Conservation (phyloP, 1,139 yeast species). For the Diutina siamensis region DNA sequence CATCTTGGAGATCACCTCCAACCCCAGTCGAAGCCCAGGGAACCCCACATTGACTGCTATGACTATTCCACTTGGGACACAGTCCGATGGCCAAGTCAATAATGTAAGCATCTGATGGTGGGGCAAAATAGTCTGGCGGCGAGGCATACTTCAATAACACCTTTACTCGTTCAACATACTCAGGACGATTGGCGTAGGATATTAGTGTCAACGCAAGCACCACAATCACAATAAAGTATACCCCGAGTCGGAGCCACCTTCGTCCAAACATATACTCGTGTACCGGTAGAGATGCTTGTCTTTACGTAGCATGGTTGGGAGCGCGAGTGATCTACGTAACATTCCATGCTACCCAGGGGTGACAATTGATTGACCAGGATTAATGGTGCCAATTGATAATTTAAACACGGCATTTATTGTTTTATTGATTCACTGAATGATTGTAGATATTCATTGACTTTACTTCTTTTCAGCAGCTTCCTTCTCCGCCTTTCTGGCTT, state of each 20-base stretch:
- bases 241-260: slow-evolving; percentile 1
- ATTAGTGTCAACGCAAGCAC: background rate
- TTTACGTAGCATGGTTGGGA: background rate
- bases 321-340: too few relatives aligned
- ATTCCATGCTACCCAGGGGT: too few relatives aligned
- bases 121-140: background rate
- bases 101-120: background rate
- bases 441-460: background rate
- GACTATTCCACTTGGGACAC: background rate
- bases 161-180: background rate
- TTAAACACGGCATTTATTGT: background rate
- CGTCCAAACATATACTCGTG: slow-evolving; percentile 1
- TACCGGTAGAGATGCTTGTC: too few relatives aligned
- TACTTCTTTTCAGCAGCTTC: background rate
- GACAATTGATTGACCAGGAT: too few relatives aligned
- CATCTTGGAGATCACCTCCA: background rate
- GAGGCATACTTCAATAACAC: background rate
- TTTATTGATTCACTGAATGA: too few relatives aligned
- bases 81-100: background rate
- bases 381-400: too few relatives aligned
- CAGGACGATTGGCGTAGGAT: background rate
- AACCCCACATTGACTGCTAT: background rate
- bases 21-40: background rate
- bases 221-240: background rate
- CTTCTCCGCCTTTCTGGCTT: background rate